These are phyloP conservation scores for Iris pallida DNA, from an alignment of 116 monocot species.

Conservation along the genomic window DNA sequence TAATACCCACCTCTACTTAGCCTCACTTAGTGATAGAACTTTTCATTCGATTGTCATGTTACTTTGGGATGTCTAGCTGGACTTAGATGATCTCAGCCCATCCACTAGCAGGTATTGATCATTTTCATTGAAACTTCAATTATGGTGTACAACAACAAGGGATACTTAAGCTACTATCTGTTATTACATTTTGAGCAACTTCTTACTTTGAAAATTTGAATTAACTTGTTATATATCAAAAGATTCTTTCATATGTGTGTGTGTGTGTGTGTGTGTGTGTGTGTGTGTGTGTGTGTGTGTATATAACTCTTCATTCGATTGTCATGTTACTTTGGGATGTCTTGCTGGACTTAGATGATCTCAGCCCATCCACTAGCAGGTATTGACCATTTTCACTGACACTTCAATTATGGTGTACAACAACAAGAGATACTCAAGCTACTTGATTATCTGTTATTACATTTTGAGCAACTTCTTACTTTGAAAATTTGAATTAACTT, in stretches of 20 bases:
- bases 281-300: too few species aligned
- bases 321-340: conserved; percentile 99
- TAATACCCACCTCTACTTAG: conserved; percentile 71
- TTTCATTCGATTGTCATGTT: conserved; percentile 82
- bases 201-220: too few species aligned
- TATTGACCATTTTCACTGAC: conserved; percentile 15
- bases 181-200: too few species aligned
- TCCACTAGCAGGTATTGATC: conserved; percentile 89
- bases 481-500: neutral
- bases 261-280: too few species aligned
- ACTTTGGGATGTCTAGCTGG: conserved; percentile 98
- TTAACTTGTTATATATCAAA: too few species aligned
- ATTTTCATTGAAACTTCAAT: neutral
- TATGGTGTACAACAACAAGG: neutral
- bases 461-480: too few species aligned
- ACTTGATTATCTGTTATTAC: too few species aligned
- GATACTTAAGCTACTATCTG: too few species aligned
- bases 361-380: conserved; percentile 99
- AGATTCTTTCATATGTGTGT: too few species aligned
- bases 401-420: neutral
- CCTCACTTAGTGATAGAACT: conserved; percentile 42
- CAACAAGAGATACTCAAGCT: too few species aligned
- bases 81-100: conserved; percentile 95
- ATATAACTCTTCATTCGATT: too few species aligned
- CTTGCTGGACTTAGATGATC: conserved; percentile 93